phyloP scores from a whole-genome alignment of 306 rosid genomes.

The Fragaria vesca region DNA sequence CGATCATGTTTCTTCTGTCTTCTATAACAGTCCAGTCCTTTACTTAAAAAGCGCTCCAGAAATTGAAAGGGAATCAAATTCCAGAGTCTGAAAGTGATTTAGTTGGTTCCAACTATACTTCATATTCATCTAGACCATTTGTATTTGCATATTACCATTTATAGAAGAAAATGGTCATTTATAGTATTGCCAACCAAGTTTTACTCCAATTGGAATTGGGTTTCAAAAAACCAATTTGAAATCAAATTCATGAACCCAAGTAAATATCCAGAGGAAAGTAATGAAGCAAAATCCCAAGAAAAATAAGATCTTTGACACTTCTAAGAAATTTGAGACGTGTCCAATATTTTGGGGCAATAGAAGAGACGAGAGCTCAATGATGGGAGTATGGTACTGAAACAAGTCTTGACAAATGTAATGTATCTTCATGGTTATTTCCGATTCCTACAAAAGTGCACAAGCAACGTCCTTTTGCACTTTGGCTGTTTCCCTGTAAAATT shows the following conservation, averaged over 20 bases:
- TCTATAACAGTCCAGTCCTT: too few species aligned
- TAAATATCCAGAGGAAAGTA: background rate
- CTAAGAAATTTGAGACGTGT: background rate
- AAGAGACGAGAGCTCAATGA: background rate
- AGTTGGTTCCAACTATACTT: background rate
- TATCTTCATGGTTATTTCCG: conserved; percentile 34
- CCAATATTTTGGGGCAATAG: background rate
- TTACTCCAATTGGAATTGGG: background rate
- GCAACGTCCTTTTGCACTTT: background rate
- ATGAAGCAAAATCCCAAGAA: background rate
- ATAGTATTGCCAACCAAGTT: background rate
- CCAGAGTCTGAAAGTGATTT: too few species aligned
- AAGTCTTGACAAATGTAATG: conserved; percentile 13
- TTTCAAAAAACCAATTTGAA: background rate
- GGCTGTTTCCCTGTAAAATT: conserved; percentile 3
- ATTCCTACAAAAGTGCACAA: conserved; percentile 17
- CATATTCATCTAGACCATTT: background rate
- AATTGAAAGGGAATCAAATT: too few species aligned
- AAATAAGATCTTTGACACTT: background rate
- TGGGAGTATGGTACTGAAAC: background rate
- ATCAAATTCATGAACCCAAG: background rate
- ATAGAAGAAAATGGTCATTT: background rate
- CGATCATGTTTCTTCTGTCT: too few species aligned
- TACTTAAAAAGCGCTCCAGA: too few species aligned
- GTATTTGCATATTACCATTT: background rate